A percentile compares a stretch with the other conserved stretches of the same genome.
Evolutionary conservation across 805 yeast species (phyloP).

Genomic region (Lipomyces sp.): DNA sequence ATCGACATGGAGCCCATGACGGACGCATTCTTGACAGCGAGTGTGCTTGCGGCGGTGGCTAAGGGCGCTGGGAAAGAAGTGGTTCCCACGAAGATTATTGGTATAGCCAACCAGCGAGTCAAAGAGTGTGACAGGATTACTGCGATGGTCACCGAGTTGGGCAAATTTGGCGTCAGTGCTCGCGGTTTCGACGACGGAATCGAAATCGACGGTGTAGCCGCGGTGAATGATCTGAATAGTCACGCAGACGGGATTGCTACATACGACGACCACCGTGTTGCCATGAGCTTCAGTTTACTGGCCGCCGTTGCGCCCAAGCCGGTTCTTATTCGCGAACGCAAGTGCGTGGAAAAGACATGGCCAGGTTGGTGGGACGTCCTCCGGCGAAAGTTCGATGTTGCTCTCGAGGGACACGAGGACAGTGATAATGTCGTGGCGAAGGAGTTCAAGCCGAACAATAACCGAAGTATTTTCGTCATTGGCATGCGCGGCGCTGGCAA

Average conservation of each 20-base stretch:
- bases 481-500: constrained; percentile 99
- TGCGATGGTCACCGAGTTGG: constrained; percentile 87
- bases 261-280: constrained; percentile 96
- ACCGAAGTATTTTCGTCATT: constrained; percentile 42
- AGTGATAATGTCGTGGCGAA: constrained; percentile 11
- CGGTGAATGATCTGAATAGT: constrained; percentile 46
- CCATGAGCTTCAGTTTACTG: constrained; percentile 90
- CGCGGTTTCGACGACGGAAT: constrained; percentile 90
- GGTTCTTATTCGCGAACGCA: constrained; percentile 76
- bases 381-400: constrained; percentile 61
- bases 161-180: constrained; percentile 85
- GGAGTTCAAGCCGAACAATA: constrained; percentile 17
- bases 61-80: constrained; percentile 39
- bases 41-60: constrained; percentile 95
- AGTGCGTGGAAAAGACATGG: constrained; percentile 97
- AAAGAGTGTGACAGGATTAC: constrained; percentile 95
- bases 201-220: constrained; percentile 62
- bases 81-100: constrained; percentile 71
- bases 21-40: constrained; percentile 94
- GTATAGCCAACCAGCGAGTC: constrained; percentile 97
- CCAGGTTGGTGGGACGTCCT: constrained; percentile 99
- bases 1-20: constrained; percentile 99
- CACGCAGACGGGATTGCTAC: constrained; percentile 69
- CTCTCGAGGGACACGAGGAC: constrained; percentile 58
- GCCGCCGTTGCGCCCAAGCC: constrained; percentile 67